Base-by-base conservation (phyloP, 495 filamentous ascomycete species). In the Neurospora sublineolata region DNA sequence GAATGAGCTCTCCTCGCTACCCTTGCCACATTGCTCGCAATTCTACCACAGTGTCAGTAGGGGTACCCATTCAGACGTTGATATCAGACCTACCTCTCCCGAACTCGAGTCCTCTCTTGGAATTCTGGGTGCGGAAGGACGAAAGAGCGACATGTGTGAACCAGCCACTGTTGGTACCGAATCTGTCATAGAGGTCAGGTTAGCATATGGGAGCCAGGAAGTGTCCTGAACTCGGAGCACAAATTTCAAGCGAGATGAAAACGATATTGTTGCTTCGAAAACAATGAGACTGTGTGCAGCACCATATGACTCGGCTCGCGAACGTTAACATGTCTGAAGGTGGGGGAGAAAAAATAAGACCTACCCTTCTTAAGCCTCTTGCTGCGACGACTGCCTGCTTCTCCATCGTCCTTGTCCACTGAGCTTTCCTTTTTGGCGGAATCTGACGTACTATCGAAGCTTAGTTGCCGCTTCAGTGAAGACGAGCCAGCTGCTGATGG, bases 61-160 rank as follows among this genome's bases (percentile, higher is more conserved):
- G 40, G 23, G n/a, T 60, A 44, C 44, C 69, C 3, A 71, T 16
- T 18, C 38, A 39, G 0, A 12, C 30, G 6, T 9, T 7, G 16
- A 67, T 9, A 23, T 20, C 16, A 58, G 37, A 71, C 82, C 76
- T 88, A 94, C 92, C 84, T 97, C 93, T 76, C 93, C 93, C 4
- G 88, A 87, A 73, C 87, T 87, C 36, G 86, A 85, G 74, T 89
- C 89, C 69, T 93, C 93, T 42, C 86, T 84, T 71, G 89, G 86
- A 69, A 89, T 86, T 72, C 90, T 88, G 6, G 93, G 91, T 23
- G 86, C 90, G 11, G 91, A 89, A 44, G 93, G 93, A 60, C 94
- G 91, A 76, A 97, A 92, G 72, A 97, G 85, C 71, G 91, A 94
- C 95, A 98, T 99, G 82, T 97, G 93, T 42, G 94, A 97, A 37